Evolutionary conservation across 495 filamentous ascomycete species (phyloP).

Genomic region (Neurospora pannonica): DNA sequence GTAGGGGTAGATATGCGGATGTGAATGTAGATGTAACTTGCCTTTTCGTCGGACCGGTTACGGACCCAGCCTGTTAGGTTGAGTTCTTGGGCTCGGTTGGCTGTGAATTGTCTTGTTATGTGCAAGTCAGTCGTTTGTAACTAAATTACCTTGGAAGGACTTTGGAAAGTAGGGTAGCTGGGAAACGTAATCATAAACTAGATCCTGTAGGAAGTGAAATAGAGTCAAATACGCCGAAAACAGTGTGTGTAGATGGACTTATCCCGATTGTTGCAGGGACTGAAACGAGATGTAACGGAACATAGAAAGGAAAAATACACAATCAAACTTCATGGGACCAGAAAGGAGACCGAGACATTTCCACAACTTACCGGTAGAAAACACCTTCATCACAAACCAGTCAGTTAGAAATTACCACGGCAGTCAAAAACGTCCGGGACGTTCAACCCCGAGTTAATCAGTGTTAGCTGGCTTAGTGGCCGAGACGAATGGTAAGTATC

Average conservation of each 20-base stretch:
- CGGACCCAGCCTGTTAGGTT: conserved; percentile 69
- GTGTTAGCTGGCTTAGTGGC: neutral
- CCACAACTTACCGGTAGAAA: neutral
- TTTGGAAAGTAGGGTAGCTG: no score
- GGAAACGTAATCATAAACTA: no score
- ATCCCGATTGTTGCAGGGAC: no score
- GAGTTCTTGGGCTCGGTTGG: conserved; percentile 53
- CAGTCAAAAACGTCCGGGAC: no score
- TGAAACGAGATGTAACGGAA: no score
- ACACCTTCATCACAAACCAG: neutral
- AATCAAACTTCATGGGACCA: no score
- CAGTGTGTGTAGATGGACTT: no score
- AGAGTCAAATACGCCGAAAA: no score
- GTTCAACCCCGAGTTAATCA: neutral
- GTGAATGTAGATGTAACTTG: conserved; percentile 17
- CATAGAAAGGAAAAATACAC: no score
- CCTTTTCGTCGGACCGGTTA: conserved; percentile 66
- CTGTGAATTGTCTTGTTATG: conserved; percentile 50
- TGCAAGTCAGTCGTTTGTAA: conserved; percentile 4
- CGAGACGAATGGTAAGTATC: neutral
- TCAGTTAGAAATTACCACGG: neutral
- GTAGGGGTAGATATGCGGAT: neutral
- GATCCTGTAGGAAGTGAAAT: no score
- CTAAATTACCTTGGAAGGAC: no score
- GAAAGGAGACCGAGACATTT: no score